Evolutionary conservation across 1,284 basidiomycete genomes (phyloP).

Genomic region (Acaromyces ingoldii): DNA sequence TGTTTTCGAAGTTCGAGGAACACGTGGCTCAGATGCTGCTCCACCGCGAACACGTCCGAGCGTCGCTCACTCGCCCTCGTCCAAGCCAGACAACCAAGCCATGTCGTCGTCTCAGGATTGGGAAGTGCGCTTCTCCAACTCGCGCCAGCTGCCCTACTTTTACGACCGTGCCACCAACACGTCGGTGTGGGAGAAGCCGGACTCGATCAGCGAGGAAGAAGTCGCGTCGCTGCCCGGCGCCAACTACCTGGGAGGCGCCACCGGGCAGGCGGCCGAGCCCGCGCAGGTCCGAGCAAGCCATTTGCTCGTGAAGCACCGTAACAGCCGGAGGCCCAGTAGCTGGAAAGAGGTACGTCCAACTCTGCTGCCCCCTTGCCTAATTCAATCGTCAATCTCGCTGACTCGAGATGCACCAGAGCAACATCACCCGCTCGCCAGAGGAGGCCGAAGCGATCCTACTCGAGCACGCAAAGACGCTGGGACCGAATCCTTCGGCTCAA

Average conservation of each 20-base stretch:
- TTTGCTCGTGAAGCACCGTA: conserved; percentile 85
- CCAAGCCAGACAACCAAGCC: no score
- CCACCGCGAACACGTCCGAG: no score
- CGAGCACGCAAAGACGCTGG: conserved; percentile 29
- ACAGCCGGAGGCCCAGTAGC: conserved; percentile 71
- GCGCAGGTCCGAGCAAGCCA: conserved; percentile 85
- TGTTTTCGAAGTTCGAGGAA: no score
- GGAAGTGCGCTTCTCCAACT: conserved; percentile 63
- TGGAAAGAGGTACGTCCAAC: conserved; percentile 41
- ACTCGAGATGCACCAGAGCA: conserved; percentile 56
- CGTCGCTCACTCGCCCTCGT: no score
- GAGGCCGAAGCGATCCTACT: conserved; percentile 75
- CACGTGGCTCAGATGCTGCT: no score
- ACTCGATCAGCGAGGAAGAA: conserved; percentile 57
- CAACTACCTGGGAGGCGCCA: conserved; percentile 21
- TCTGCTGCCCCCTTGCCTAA: neutral
- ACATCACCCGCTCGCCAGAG: conserved; percentile 82
- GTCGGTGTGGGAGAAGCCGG: conserved; percentile 79
- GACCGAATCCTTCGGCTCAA: conserved; percentile 28
- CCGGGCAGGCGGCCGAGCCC: conserved; percentile 18
- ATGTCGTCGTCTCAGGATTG: conserved; percentile 23
- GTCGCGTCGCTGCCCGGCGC: conserved; percentile 42
- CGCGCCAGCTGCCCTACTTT: conserved; percentile 78
- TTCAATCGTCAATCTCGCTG: neutral
- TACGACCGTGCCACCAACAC: conserved; percentile 68